A percentile compares a stretch with the other conserved stretches of the same genome.
Evolutionary conservation across 768 basidiomycete genomes (phyloP).

Genomic region (Suillus fuscotomentosus): DNA sequence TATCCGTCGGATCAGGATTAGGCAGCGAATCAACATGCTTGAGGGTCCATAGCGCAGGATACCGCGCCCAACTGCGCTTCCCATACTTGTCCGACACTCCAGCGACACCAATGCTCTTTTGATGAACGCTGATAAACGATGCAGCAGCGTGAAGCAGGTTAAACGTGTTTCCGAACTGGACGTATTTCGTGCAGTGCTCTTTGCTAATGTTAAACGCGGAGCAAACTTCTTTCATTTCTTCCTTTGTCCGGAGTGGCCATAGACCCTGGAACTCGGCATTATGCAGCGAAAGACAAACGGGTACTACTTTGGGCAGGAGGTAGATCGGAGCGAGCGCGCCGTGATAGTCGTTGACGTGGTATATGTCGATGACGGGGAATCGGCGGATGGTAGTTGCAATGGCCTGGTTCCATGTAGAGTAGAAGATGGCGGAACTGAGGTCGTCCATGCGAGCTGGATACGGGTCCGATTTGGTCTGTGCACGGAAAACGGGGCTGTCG

Average conservation of each 20-base stretch:
- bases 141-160: constrained; percentile 93
- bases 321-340: constrained; percentile 91
- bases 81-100: constrained; percentile 98
- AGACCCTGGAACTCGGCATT: constrained; percentile 98
- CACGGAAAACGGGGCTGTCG: constrained; percentile 94
- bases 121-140: constrained; percentile 88
- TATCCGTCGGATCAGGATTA: constrained; percentile 94
- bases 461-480: constrained; percentile 93
- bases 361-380: constrained; percentile 85
- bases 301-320: constrained; percentile 87
- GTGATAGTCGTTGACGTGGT: constrained; percentile 95
- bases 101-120: constrained; percentile 91
- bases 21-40: constrained; percentile 95
- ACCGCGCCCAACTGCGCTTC: constrained; percentile 95
- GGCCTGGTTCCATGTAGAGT: constrained; percentile 97
- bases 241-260: constrained; percentile 95
- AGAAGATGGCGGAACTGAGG: constrained; percentile 93
- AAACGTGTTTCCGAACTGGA: constrained; percentile 98
- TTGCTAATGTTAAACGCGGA: constrained; percentile 98
- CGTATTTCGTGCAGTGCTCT: constrained; percentile 94
- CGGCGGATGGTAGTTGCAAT: constrained; percentile 90
- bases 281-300: constrained; percentile 88
- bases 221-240: constrained; percentile 98
- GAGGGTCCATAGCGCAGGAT: constrained; percentile 93
- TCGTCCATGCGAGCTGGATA: constrained; percentile 98